phyloP scores from a whole-genome alignment of 805 yeast genomes.

The Pichia heedii region DNA sequence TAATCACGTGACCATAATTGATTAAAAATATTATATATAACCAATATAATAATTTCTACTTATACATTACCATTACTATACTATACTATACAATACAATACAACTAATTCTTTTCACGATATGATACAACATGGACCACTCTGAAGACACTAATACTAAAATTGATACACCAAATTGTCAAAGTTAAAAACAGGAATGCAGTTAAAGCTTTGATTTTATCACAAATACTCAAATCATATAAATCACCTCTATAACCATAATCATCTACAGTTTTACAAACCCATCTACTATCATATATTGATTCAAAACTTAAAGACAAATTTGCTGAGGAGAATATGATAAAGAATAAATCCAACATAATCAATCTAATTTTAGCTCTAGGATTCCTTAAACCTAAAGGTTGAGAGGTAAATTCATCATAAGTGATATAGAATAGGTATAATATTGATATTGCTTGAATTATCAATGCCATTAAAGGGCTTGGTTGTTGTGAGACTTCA shows the following conservation, averaged over 20 bases:
- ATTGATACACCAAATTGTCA: conserved; percentile 77
- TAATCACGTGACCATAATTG: background rate
- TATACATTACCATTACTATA: no score
- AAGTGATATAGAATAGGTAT: conserved; percentile 73
- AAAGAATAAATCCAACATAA: conserved; percentile 75
- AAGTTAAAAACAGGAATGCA: conserved; percentile 64
- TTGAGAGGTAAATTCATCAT: conserved; percentile 86
- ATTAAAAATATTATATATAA: no score
- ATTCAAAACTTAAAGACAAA: conserved; percentile 74
- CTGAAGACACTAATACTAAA: conserved; percentile 77
- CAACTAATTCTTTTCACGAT: background rate
- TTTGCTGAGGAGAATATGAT: conserved; percentile 87
- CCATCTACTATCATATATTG: conserved; percentile 76
- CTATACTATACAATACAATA: no score
- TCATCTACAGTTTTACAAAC: conserved; percentile 46
- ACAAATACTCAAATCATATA: conserved; percentile 46
- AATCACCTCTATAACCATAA: conserved; percentile 16
- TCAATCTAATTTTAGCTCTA: conserved; percentile 66
- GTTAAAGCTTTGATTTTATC: conserved; percentile 70
- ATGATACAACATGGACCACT: conserved; percentile 56
- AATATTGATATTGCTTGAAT: conserved; percentile 73
- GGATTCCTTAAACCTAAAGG: conserved; percentile 89
- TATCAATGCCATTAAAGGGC: conserved; percentile 86
- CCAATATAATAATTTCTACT: no score
- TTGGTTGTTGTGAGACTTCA: conserved; percentile 62